These are phyloP conservation scores for Circinella umbellata DNA, from an alignment of 371 early-diverging fungal species.

Conservation along the genomic window DNA sequence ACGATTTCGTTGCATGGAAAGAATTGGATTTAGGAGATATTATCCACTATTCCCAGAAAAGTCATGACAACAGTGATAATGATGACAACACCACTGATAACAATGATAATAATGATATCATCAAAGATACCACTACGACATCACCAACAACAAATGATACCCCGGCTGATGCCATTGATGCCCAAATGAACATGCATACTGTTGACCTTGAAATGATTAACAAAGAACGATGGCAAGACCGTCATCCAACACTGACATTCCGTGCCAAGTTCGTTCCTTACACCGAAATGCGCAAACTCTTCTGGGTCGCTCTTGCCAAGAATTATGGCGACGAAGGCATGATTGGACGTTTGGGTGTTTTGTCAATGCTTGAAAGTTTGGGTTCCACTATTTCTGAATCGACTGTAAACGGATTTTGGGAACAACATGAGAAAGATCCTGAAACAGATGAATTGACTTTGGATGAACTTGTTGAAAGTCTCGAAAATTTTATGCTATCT, in stretches of 20 bases:
- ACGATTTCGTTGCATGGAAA: conserved; percentile 71
- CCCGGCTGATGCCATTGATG: conserved; percentile 42
- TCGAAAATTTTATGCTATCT: conserved; percentile 58
- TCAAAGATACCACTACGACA: not conserved
- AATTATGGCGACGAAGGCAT: conserved; percentile 66
- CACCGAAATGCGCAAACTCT: conserved; percentile 67
- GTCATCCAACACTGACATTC: conserved; percentile 53
- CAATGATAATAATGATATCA: no score
- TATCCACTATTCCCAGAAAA: conserved; percentile 25
- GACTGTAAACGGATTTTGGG: conserved; percentile 70
- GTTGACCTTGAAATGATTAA: conserved; percentile 45
- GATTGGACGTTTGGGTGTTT: conserved; percentile 64
- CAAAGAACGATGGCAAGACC: conserved; percentile 41
- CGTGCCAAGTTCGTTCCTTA: conserved; percentile 71
- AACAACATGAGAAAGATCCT: conserved; percentile 58
- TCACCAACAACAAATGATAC: conserved; percentile 8
- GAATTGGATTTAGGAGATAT: conserved; percentile 51
- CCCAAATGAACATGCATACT: conserved; percentile 48
- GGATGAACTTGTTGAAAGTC: conserved; percentile 65
- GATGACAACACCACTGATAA: not conserved
- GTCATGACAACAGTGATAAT: not conserved
- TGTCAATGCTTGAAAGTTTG: conserved; percentile 78
- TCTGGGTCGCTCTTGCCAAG: conserved; percentile 74
- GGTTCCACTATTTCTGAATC: conserved; percentile 75
- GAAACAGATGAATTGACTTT: conserved; percentile 66